A percentile compares a stretch with the other conserved stretches of the same genome.
Conservation (phyloP, 768 basidiomycete genomes). For the Chalciporus piperatus region DNA sequence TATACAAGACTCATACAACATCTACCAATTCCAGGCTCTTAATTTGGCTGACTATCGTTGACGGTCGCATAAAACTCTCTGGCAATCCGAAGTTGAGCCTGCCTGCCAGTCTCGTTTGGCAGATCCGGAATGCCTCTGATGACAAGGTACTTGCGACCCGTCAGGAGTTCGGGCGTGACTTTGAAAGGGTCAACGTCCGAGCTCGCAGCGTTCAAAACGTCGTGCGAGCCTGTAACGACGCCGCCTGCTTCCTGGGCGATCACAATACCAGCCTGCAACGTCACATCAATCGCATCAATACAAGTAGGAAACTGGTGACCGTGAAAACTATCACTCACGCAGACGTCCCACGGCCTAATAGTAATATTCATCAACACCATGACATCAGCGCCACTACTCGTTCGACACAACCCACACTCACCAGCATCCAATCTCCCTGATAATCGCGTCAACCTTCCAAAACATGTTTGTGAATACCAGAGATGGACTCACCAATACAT, state of each 20-base stretch:
- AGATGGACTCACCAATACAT: slow-evolving; percentile 68
- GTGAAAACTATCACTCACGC: slow-evolving; percentile 39
- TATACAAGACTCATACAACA: neutral
- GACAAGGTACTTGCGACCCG: slow-evolving; percentile 79
- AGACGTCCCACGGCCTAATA: slow-evolving; percentile 80
- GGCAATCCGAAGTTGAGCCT: slow-evolving; percentile 78
- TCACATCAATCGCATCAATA: neutral
- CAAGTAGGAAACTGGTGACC: neutral
- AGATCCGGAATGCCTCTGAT: slow-evolving; percentile 67
- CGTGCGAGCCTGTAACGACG: slow-evolving; percentile 68
- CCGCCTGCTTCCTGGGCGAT: slow-evolving; percentile 91
- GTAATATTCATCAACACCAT: neutral
- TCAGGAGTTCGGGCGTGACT: slow-evolving; percentile 66
- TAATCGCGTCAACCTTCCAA: neutral
- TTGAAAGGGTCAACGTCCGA: slow-evolving; percentile 45
- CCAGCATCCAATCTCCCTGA: slow-evolving; percentile 81
- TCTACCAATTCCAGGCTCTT: neutral
- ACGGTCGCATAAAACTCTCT: slow-evolving; percentile 85
- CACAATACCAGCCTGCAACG: slow-evolving; percentile 75
- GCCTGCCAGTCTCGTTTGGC: slow-evolving; percentile 57
- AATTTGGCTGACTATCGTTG: slow-evolving; percentile 62
- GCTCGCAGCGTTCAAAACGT: slow-evolving; percentile 38
- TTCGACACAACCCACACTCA: slow-evolving; percentile 26
- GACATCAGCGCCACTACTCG: neutral
- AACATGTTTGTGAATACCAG: neutral